phyloP scores from a whole-genome alignment of 495 filamentous ascomycete genomes.

The Aspergillus leporis region DNA sequence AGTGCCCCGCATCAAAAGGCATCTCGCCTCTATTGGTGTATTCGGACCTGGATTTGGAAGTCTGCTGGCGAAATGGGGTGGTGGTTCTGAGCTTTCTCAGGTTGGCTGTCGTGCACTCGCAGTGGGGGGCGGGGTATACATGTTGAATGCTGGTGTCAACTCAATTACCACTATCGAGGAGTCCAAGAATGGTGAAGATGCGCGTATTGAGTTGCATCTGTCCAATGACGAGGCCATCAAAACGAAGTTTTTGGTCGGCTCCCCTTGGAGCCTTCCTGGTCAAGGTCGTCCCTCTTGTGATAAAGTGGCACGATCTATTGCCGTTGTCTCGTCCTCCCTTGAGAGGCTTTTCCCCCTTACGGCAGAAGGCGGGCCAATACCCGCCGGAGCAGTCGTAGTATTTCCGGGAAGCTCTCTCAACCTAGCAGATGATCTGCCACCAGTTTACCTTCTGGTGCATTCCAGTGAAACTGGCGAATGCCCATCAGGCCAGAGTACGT shows the following conservation, averaged over 20 bases:
- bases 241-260: conserved; percentile 56
- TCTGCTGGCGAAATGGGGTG: conserved; percentile 89
- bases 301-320: conserved; percentile 49
- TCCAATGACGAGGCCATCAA: conserved; percentile 61
- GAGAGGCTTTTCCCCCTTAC: conserved; percentile 64
- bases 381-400: conserved; percentile 73
- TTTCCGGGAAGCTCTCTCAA: conserved; percentile 59
- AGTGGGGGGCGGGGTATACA: conserved; percentile 89
- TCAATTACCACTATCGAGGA: conserved; percentile 25
- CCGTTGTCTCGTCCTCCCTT: conserved; percentile 69
- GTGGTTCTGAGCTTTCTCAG: conserved; percentile 87
- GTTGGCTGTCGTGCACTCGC: conserved; percentile 90
- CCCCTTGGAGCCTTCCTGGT: conserved; percentile 39
- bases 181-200: conserved; percentile 19
- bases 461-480: conserved; percentile 89
- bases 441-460: conserved; percentile 75
- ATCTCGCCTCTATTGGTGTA: conserved; percentile 82
- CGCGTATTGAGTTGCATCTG: conserved; percentile 50
- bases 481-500: conserved; percentile 84
- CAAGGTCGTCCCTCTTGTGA: conserved; percentile 19
- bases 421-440: conserved; percentile 39
- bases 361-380: conserved; percentile 70
- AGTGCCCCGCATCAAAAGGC: conserved; percentile 68
- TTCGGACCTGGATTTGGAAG: conserved; percentile 86
- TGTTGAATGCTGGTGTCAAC: conserved; percentile 69